Evolutionary conservation across 1,139 yeast species (phyloP), one percentile per base, ranked within the genome.

Genomic region (Kluyveromyces sp.): DNA sequence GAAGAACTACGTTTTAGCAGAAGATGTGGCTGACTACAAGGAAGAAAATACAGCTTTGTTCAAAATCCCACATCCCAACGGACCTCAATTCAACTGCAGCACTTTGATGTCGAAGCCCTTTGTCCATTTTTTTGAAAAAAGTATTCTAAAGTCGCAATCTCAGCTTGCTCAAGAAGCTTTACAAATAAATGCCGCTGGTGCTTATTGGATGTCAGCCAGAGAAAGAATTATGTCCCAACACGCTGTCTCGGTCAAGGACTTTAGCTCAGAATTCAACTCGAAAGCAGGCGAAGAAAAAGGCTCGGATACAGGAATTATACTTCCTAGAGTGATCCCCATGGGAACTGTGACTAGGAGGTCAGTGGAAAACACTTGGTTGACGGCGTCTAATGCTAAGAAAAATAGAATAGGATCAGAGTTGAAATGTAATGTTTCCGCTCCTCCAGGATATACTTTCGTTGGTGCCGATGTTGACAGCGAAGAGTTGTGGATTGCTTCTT

Each of bases 381-480:
- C 98, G 0, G 98, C 98, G 0, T 85, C 96, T 1, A 94, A 94
- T 64, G 94, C 96, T 1, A 94, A 94, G 57, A 70, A 70, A 52
- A 77, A 77, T 43, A 68, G 97, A 48, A 78, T 94, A 40, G 99
- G 99, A 0, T 88, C 97, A 1, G 99, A 94, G 59, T 70, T 92
- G 48, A 94, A 94, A 63, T 79, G 96, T 0, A 78, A 87, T 69
- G 70, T 94, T 4, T 70, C 74, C 48, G 96, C 97, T 0, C 99
- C 99, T 0, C 68, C 75, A 2, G 97, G 97, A 0, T 92, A 88
- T 60, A 77, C 78, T 38, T 84, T 94, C 66, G 95, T 94, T 9
- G 99, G 98, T 4, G 99, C 99, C 1, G 95, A 94, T 69, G 99
- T 94, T 3, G 99, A 94, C 64, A 86, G 96, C 34, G 98, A 94